Evolutionary conservation across 345 rosid species (phyloP).

Genomic region (Passiflora organensis): DNA sequence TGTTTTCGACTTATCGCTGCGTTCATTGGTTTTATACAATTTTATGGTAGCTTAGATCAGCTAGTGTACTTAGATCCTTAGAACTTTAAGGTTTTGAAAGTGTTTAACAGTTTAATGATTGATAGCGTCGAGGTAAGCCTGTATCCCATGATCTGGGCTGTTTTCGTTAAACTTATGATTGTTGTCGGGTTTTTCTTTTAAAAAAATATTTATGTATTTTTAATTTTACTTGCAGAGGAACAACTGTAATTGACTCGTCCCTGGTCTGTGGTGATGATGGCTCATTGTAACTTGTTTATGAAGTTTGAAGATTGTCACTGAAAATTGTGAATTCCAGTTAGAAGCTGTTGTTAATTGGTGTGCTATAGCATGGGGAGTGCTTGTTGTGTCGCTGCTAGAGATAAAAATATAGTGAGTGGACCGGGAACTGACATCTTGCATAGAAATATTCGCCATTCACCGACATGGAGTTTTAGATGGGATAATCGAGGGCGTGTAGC

Average conservation of each 20-base stretch:
- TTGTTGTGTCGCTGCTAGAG: slow-evolving; percentile 95
- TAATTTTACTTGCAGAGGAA: slow-evolving; percentile 18
- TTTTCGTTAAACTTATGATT: not conserved
- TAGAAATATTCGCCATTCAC: slow-evolving; percentile 73
- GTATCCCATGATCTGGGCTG: not conserved
- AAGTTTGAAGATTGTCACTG: slow-evolving; percentile 23
- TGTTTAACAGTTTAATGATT: too few species aligned
- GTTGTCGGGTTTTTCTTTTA: not conserved
- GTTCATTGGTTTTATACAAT: too few species aligned
- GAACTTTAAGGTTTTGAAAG: too few species aligned
- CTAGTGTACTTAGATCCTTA: not conserved
- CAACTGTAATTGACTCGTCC: not conserved
- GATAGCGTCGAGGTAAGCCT: not conserved
- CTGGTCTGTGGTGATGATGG: slow-evolving; percentile 3
- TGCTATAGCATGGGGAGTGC: slow-evolving; percentile 74
- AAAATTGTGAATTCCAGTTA: slow-evolving; percentile 11
- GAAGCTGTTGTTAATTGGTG: slow-evolving; percentile 16
- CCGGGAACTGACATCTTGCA: slow-evolving; percentile 52
- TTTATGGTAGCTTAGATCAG: too few species aligned
- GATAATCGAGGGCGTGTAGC: slow-evolving; percentile 95
- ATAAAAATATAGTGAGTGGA: slow-evolving; percentile 62
- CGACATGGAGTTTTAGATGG: slow-evolving; percentile 93
- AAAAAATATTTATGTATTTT: slow-evolving; percentile 1
- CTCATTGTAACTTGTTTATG: slow-evolving; percentile 3
- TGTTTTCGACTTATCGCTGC: too few species aligned